Conservation (phyloP, 163 green algal genomes). For the Scenedesmus sp. region DNA sequence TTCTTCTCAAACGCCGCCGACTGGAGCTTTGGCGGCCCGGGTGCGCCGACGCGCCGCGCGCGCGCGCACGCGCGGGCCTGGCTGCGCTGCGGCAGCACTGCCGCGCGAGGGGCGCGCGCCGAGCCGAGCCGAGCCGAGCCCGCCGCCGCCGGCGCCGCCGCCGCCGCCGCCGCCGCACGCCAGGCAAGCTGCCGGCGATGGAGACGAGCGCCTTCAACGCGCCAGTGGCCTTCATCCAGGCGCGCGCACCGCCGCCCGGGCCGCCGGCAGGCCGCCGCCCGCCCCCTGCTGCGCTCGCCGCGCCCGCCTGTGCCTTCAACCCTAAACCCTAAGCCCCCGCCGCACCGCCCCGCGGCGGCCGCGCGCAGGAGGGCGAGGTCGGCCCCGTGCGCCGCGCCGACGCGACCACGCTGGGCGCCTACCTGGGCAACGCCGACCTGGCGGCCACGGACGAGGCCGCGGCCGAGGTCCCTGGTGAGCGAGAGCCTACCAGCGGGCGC, state of each 20-base stretch:
- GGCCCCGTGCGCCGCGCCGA: slow-evolving; percentile 34
- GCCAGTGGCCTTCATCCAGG: slow-evolving; percentile 21
- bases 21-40: slow-evolving; percentile 40
- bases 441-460: not conserved
- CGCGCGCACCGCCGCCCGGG: too few relatives aligned
- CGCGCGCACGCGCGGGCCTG: not conserved
- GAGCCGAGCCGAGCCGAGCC: too few relatives aligned
- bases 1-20: slow-evolving; percentile 36
- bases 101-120: too few relatives aligned
- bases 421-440: slow-evolving; percentile 37
- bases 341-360: too few relatives aligned
- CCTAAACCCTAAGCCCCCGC: too few relatives aligned
- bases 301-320: too few relatives aligned
- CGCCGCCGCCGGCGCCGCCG: not conserved
- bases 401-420: slow-evolving; percentile 25
- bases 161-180: not conserved
- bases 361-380: slow-evolving; percentile 34
- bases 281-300: too few relatives aligned
- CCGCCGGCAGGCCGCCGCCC: too few relatives aligned
- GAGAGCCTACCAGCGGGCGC: too few relatives aligned
- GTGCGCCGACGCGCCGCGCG: slow-evolving; percentile 5
- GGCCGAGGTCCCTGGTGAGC: too few relatives aligned
- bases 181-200: slow-evolving; percentile 42
- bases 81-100: too few relatives aligned
- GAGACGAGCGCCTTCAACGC: slow-evolving; percentile 34